Conservation (phyloP, 2,329 filamentous ascomycete species). For the Exophiala viscosa region DNA sequence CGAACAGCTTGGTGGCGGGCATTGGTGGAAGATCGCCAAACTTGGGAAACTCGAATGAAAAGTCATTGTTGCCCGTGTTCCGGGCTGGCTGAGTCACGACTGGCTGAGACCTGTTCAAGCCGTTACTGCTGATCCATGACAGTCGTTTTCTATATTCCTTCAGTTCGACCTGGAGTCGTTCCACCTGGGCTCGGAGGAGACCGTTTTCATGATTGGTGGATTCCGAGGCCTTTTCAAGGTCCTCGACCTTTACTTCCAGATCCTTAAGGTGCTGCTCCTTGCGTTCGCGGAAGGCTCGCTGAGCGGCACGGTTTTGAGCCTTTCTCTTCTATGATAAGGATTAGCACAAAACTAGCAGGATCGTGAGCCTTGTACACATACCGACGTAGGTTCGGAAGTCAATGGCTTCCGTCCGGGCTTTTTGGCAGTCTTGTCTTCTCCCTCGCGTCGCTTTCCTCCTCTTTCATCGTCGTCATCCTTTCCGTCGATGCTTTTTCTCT, state of each 20-base stretch:
- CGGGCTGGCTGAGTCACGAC: slow-evolving; percentile 37
- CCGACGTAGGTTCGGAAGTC: slow-evolving; percentile 90
- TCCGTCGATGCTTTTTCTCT: slow-evolving; percentile 53
- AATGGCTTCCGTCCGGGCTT: slow-evolving; percentile 95
- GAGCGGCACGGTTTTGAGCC: slow-evolving; percentile 88
- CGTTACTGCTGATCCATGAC: slow-evolving; percentile 56
- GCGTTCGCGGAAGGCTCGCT: slow-evolving; percentile 87
- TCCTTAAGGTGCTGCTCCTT: slow-evolving; percentile 72
- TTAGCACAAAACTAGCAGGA: slow-evolving; percentile 3
- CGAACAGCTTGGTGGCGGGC: slow-evolving; percentile 18
- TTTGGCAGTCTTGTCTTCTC: slow-evolving; percentile 81
- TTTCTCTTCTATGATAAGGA: slow-evolving; percentile 56
- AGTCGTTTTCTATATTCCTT: slow-evolving; percentile 87
- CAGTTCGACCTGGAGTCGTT: slow-evolving; percentile 79
- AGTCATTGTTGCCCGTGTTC: slow-evolving; percentile 67
- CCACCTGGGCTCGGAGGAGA: slow-evolving; percentile 78
- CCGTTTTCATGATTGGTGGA: slow-evolving; percentile 81
- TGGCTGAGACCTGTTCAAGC: slow-evolving; percentile 44
- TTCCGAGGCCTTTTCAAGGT: slow-evolving; percentile 75
- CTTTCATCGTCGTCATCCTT: slow-evolving; percentile 59
- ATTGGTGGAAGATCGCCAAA: slow-evolving; percentile 68
- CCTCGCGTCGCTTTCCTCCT: slow-evolving; percentile 73
- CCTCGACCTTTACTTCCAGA: slow-evolving; percentile 55
- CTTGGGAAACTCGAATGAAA: slow-evolving; percentile 93
- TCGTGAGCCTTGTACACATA: slow-evolving; percentile 52